These are phyloP conservation scores for Gomphus bonarii DNA, from an alignment of 1,284 basidiomycete species.

Conservation along the genomic window DNA sequence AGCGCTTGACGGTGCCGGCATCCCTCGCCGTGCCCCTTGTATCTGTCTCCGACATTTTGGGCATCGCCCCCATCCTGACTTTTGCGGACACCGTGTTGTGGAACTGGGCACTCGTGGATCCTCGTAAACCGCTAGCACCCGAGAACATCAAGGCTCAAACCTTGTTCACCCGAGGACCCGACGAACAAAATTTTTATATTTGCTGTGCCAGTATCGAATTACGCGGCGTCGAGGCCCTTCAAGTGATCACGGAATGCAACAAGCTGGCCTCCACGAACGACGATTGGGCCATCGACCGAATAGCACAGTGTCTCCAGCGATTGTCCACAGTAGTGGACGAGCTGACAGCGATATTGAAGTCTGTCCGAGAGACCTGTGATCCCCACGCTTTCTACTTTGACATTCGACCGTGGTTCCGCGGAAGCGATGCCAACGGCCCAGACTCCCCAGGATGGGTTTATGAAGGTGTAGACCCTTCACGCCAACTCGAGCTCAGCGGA, in stretches of 20 bases:
- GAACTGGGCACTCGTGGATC: slow-evolving; percentile 71
- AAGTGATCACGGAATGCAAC: slow-evolving; percentile 78
- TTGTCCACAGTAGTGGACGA: slow-evolving; percentile 67
- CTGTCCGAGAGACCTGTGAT: slow-evolving; percentile 67
- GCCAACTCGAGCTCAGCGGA: slow-evolving; percentile 62
- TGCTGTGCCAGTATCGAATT: slow-evolving; percentile 82
- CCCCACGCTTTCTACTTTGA: slow-evolving; percentile 88
- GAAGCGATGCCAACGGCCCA: slow-evolving; percentile 58
- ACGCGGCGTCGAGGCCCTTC: slow-evolving; percentile 77
- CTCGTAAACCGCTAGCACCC: slow-evolving; percentile 40
- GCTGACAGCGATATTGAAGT: slow-evolving; percentile 58
- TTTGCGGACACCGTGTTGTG: slow-evolving; percentile 95
- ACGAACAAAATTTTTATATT: slow-evolving; percentile 83
- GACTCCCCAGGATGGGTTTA: slow-evolving; percentile 67
- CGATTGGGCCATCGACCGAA: slow-evolving; percentile 55
- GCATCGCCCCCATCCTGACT: slow-evolving; percentile 87
- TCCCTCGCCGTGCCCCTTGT: slow-evolving; percentile 77
- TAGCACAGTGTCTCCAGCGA: slow-evolving; percentile 63
- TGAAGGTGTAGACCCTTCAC: slow-evolving; percentile 60
- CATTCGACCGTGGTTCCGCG: slow-evolving; percentile 90
- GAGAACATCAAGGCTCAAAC: slow-evolving; percentile 60
- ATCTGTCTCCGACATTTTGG: slow-evolving; percentile 64
- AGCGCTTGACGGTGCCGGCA: slow-evolving; percentile 52
- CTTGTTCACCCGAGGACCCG: slow-evolving; percentile 77
- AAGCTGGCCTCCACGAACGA: slow-evolving; percentile 64